Percentiles rank a stretch among this genome's conserved stretches.
These are phyloP conservation scores for Perilla frutescens DNA, from an alignment of 257 asterid genomes.

Conservation along the genomic window DNA sequence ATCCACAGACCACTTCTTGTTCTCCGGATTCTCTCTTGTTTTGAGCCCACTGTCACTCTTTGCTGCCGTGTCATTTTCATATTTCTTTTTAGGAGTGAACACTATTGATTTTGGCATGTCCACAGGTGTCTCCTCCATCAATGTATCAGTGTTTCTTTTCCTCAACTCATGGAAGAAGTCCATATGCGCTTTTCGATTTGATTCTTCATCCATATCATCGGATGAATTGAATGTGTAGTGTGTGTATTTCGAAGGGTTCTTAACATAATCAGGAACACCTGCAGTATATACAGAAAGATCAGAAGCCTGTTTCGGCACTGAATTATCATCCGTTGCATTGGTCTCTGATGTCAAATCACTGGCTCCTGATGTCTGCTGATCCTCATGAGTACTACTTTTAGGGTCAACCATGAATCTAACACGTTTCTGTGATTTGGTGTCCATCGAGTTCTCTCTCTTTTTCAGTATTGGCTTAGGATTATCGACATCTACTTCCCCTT, in stretches of 20 bases:
- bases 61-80: conserved; percentile 32
- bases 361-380: conserved; percentile 32
- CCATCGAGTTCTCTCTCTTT: conserved; percentile 47
- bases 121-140: conserved; percentile 33
- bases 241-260: conserved; percentile 84
- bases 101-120: conserved; percentile 52
- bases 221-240: conserved; percentile 65
- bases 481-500: conserved; percentile 32
- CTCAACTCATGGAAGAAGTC: conserved; percentile 55
- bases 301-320: conserved; percentile 37
- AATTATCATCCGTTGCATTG: conserved; percentile 22
- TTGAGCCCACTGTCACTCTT: conserved; percentile 37
- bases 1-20: conserved; percentile 47
- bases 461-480: conserved; percentile 70
- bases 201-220: conserved; percentile 62
- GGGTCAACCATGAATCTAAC: conserved; percentile 60
- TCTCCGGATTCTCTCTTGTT: conserved; percentile 37
- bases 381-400: conserved; percentile 34
- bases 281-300: conserved; percentile 35
- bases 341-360: conserved; percentile 35
- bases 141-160: conserved; percentile 39
- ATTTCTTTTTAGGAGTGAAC: conserved; percentile 65
- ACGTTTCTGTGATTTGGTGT: conserved; percentile 63
- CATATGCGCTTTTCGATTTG: conserved; percentile 65
- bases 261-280: conserved; percentile 69